Percentiles rank a stretch among this genome's conserved stretches.
Evolutionary conservation across 805 yeast species (phyloP).

Genomic region (Cyberlindnera subsufficiens): DNA sequence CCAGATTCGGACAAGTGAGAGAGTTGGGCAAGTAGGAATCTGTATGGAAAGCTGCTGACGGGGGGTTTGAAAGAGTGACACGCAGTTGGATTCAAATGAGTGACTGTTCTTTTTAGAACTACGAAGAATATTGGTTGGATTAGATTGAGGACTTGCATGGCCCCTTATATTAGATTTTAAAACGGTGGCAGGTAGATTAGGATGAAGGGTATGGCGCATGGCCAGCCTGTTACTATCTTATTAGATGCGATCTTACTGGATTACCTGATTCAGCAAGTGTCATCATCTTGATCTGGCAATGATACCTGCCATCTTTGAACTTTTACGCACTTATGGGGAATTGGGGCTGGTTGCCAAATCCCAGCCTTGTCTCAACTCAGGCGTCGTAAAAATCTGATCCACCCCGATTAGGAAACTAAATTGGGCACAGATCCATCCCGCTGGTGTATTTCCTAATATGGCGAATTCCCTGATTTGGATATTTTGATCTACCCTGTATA

Average conservation of each 20-base stretch:
- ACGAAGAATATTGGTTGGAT: no score
- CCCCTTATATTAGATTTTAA: no score
- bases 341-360: background rate
- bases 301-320: no score
- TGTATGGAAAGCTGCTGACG: background rate
- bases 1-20: background rate
- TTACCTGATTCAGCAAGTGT: no score
- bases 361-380: background rate
- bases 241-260: no score
- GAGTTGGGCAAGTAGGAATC: background rate
- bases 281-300: no score
- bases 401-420: constrained; percentile 3
- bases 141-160: no score
- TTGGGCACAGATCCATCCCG: background rate
- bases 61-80: background rate
- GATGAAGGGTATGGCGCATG: no score
- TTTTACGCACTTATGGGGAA: background rate
- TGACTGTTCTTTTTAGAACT: background rate
- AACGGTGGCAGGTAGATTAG: no score
- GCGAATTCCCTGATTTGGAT: constrained; percentile 2
- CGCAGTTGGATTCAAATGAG: background rate
- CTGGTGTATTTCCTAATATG: constrained; percentile 2
- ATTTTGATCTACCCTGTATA: background rate
- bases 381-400: background rate
- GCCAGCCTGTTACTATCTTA: no score